Conservation (phyloP, 352 stramenopile genomes). For the Phytophthora syringae region DNA sequence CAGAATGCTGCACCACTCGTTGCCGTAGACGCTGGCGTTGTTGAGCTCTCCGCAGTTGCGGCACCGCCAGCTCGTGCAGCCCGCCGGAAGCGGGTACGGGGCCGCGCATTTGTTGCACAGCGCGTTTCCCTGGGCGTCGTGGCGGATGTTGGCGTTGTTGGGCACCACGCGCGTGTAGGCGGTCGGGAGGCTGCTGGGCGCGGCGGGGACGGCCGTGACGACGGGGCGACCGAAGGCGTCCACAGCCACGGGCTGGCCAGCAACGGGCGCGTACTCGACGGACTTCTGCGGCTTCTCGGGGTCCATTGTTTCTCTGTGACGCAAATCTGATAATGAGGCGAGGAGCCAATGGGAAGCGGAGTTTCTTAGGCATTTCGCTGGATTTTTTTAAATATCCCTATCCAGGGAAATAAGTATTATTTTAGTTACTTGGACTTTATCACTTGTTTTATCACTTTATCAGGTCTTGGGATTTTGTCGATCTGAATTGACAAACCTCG, state of each 20-base stretch:
- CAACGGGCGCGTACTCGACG: conserved; percentile 17
- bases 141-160: conserved; percentile 76
- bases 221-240: conserved; percentile 59
- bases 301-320: conserved; percentile 28
- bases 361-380: neutral
- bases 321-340: conserved; percentile 19
- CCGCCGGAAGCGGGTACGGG: conserved; percentile 71
- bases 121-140: conserved; percentile 72
- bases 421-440: too few relatives aligned
- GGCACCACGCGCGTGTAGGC: conserved; percentile 44
- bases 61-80: conserved; percentile 79
- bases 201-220: conserved; percentile 45
- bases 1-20: conserved; percentile 74
- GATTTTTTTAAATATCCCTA: too few relatives aligned
- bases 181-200: conserved; percentile 11
- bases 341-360: conserved; percentile 12
- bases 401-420: too few relatives aligned
- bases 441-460: too few relatives aligned
- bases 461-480: too few relatives aligned
- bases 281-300: conserved; percentile 34
- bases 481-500: too few relatives aligned
- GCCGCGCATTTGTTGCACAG: conserved; percentile 76
- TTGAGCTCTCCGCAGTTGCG: conserved; percentile 77
- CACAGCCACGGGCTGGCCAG: conserved; percentile 46
- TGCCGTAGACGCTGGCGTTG: conserved; percentile 79